Percentiles rank a stretch among this genome's conserved stretches.
Conservation (phyloP, 1,284 basidiomycete genomes). For the Ceratorhiza oryzae-sativae region DNA sequence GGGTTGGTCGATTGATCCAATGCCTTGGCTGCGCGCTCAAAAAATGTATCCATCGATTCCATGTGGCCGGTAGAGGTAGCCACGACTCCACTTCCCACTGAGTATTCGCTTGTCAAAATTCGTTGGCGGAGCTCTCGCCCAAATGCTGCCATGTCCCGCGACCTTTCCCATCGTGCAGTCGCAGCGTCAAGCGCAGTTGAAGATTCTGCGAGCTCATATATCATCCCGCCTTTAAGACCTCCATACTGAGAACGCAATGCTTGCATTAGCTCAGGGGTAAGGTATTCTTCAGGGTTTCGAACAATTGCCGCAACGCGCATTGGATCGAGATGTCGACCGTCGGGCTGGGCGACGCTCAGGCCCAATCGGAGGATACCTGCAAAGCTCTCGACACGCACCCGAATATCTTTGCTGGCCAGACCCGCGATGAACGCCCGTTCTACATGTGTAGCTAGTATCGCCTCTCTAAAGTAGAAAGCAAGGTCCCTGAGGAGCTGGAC, state of each 20-base stretch:
- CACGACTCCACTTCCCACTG: background rate
- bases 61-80: background rate
- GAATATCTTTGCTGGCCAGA: slow-evolving; percentile 18
- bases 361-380: slow-evolving; percentile 15
- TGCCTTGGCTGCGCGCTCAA: slow-evolving; percentile 14
- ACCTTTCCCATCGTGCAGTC: background rate
- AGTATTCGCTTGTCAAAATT: slow-evolving; percentile 17
- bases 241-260: slow-evolving; percentile 29
- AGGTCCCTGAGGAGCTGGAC: background rate
- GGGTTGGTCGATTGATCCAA: slow-evolving; percentile 6
- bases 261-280: slow-evolving; percentile 30
- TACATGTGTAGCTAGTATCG: slow-evolving; percentile 6
- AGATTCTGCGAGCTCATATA: slow-evolving; percentile 16
- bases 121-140: slow-evolving; percentile 18
- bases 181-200: background rate
- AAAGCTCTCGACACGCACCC: slow-evolving; percentile 13
- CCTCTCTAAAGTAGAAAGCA: slow-evolving; percentile 11
- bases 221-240: slow-evolving; percentile 33
- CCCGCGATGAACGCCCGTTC: slow-evolving; percentile 15
- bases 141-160: background rate
- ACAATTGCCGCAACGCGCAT: slow-evolving; percentile 4
- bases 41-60: background rate
- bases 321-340: slow-evolving; percentile 17
- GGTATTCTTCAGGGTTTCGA: slow-evolving; percentile 14
- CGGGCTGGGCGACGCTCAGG: background rate